Evolutionary conservation across 805 yeast genomes (phyloP).

Genomic region (Metschnikowia lochheadii): DNA sequence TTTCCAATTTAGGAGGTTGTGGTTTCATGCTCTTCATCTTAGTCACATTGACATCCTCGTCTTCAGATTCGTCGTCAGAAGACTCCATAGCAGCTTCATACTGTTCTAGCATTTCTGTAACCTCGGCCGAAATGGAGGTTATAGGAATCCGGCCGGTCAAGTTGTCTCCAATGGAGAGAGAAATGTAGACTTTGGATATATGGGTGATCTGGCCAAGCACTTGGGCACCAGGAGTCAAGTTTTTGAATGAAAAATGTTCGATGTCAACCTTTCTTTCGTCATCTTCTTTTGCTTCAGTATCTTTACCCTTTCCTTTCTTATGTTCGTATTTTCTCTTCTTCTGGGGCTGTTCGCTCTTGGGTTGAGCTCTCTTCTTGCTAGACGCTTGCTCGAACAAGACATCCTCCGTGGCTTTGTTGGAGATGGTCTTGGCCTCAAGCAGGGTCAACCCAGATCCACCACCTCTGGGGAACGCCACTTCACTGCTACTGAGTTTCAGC

Average conservation of each 20-base stretch:
- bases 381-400: constrained; percentile 63
- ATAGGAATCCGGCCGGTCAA: constrained; percentile 75
- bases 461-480: constrained; percentile 88
- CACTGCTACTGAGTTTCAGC: constrained; percentile 39
- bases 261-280: constrained; percentile 41
- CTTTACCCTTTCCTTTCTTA: constrained; percentile 16
- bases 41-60: constrained; percentile 24
- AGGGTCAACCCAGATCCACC: constrained; percentile 85
- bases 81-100: constrained; percentile 43
- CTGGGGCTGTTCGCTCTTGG: constrained; percentile 25
- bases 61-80: constrained; percentile 32
- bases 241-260: constrained; percentile 60
- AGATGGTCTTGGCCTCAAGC: constrained; percentile 85
- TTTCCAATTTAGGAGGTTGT: constrained; percentile 53
- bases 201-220: constrained; percentile 73
- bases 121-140: constrained; percentile 62
- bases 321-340: constrained; percentile 22
- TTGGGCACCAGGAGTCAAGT: constrained; percentile 63
- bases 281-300: constrained; percentile 14
- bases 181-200: constrained; percentile 59
- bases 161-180: constrained; percentile 74
- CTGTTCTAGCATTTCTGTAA: constrained; percentile 55
- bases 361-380: constrained; percentile 25
- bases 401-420: constrained; percentile 88
- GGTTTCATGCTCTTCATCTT: constrained; percentile 22